phyloP scores from a whole-genome alignment of 139 green algal genomes.

The Ettlia oleoabundans region DNA sequence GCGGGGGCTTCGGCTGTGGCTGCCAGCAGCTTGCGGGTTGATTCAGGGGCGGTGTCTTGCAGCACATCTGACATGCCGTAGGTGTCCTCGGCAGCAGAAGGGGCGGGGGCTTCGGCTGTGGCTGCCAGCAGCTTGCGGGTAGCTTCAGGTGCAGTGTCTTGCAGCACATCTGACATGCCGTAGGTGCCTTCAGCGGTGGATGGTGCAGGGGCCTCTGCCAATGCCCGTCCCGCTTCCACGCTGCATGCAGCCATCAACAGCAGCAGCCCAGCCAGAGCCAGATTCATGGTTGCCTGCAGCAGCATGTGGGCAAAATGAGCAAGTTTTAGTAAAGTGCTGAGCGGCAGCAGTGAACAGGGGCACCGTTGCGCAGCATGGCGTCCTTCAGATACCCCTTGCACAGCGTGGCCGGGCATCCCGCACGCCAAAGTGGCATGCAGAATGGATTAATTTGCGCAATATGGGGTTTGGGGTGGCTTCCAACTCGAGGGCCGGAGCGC shows the following conservation, averaged over 20 bases:
- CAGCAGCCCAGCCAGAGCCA: not conserved
- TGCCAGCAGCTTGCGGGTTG: not conserved
- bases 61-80: not conserved
- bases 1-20: not conserved
- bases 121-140: not conserved
- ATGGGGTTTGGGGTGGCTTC: too few species aligned
- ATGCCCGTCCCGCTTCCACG: too few species aligned
- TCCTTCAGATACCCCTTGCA: too few species aligned
- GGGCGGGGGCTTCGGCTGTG: not conserved
- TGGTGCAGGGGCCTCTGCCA: not conserved
- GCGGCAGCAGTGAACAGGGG: not conserved
- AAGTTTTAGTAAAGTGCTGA: too few species aligned
- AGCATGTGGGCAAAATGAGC: not conserved
- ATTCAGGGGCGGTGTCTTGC: not conserved
- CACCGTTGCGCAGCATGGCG: not conserved
- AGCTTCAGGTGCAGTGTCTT: not conserved
- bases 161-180: not conserved
- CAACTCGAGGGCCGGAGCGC: too few species aligned
- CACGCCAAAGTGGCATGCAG: too few species aligned
- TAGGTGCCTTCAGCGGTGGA: not conserved
- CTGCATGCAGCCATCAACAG: too few species aligned
- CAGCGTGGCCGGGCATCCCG: too few species aligned
- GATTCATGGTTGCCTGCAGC: not conserved
- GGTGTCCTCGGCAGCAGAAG: not conserved
- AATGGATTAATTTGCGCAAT: too few species aligned